phyloP scores from a whole-genome alignment of 2,329 filamentous ascomycete genomes.

The Botrytis cinerea region DNA sequence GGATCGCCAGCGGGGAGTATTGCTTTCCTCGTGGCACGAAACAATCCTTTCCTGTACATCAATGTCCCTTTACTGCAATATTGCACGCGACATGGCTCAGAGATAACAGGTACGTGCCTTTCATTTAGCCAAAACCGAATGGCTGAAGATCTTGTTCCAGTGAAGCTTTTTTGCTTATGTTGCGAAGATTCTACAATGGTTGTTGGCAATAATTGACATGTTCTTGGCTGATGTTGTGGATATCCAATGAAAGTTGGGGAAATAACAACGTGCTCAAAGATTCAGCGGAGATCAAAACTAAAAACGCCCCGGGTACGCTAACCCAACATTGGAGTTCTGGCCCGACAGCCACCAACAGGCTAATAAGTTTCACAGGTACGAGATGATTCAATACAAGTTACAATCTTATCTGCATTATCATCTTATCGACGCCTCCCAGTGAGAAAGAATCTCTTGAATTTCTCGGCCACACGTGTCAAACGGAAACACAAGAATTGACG shows the following conservation, averaged over 20 bases:
- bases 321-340: background rate
- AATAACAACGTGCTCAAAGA: constrained; percentile 22
- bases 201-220: background rate
- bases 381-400: background rate
- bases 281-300: background rate
- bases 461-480: background rate
- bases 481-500: background rate
- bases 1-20: background rate
- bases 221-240: constrained; percentile 22
- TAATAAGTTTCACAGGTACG: background rate
- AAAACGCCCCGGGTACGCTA: background rate
- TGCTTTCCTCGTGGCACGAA: background rate
- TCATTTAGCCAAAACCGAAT: background rate
- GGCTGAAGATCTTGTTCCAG: background rate
- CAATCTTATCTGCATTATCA: background rate
- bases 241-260: constrained; percentile 15
- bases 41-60: background rate
- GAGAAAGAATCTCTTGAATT: background rate
- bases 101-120: background rate
- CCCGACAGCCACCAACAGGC: background rate
- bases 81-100: background rate
- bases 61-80: constrained; percentile 9
- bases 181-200: background rate
- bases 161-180: background rate
- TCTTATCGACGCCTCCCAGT: background rate